phyloP scores from a whole-genome alignment of 1,139 yeast genomes.

The Geotrichum reessii region DNA sequence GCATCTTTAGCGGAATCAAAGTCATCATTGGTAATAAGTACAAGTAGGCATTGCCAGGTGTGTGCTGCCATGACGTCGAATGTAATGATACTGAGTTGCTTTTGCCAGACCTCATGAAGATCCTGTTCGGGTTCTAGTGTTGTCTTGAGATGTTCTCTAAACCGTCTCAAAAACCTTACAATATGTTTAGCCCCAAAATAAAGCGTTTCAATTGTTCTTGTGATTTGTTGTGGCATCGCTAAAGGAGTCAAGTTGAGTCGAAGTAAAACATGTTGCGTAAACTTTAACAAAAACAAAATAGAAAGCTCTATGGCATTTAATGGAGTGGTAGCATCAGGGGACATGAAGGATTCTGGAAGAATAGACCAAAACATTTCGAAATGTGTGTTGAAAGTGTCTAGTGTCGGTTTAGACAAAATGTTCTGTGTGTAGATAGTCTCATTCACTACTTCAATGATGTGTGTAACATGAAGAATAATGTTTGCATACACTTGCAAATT shows the following conservation, averaged over 20 bases:
- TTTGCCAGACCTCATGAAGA: not conserved
- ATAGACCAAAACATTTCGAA: conserved; percentile 20
- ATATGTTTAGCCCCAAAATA: conserved; percentile 15
- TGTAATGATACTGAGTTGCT: not conserved
- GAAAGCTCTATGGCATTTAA: conserved; percentile 5
- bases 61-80: conserved; percentile 16
- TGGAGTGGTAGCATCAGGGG: conserved; percentile 7
- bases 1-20: conserved; percentile 13
- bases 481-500: not conserved
- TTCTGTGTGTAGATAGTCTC: conserved; percentile 15
- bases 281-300: conserved; percentile 13
- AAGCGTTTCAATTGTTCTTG: conserved; percentile 9
- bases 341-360: conserved; percentile 12
- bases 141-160: not conserved
- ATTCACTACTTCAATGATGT: conserved; percentile 17
- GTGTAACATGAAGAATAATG: conserved; percentile 12
- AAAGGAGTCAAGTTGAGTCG: conserved; percentile 16
- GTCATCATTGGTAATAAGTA: conserved; percentile 21
- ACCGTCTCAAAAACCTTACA: conserved; percentile 3
- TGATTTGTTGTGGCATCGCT: conserved; percentile 12
- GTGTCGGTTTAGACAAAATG: conserved; percentile 13
- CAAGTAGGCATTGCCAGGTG: conserved; percentile 23
- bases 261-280: conserved; percentile 14
- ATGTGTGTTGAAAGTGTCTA: conserved; percentile 21
- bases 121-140: not conserved